These are phyloP conservation scores for Apophysomyces variabilis DNA, from an alignment of 371 early-diverging fungal species.

Conservation along the genomic window DNA sequence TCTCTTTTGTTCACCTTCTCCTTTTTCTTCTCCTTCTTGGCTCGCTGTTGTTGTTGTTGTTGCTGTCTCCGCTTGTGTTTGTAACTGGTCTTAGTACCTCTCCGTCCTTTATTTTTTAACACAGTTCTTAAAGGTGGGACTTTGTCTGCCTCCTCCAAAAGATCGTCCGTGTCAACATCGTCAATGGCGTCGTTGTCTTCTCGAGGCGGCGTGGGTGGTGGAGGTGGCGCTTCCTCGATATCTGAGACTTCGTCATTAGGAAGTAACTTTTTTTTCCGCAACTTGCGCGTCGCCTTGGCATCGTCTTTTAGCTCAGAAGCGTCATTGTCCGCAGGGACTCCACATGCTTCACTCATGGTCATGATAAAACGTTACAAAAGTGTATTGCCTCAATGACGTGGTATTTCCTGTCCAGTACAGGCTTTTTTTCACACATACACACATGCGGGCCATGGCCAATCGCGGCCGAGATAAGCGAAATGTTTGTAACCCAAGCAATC, in stretches of 20 bases:
- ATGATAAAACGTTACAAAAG: background rate
- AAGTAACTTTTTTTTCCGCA: constrained; percentile 10
- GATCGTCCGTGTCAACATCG: constrained; percentile 25
- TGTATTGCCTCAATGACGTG: background rate
- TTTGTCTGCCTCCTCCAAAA: constrained; percentile 17
- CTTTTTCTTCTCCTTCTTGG: constrained; percentile 14
- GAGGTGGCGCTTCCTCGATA: constrained; percentile 8
- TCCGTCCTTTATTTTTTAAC: constrained; percentile 13
- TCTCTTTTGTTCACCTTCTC: constrained; percentile 1
- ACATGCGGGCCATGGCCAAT: too few relatives aligned
- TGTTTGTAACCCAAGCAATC: too few relatives aligned
- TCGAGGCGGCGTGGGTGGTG: background rate
- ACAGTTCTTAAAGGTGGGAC: constrained; percentile 15
- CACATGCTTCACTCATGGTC: background rate
- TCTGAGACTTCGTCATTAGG: constrained; percentile 16
- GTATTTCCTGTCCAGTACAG: background rate
- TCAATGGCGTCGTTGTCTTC: constrained; percentile 19
- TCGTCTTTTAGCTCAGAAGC: background rate
- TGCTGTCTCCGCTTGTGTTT: background rate
- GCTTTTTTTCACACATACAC: too few relatives aligned
- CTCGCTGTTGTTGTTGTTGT: constrained; percentile 10
- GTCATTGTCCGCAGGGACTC: background rate
- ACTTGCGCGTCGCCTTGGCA: constrained; percentile 17
- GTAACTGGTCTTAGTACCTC: constrained; percentile 1
- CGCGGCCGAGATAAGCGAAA: too few relatives aligned